These are phyloP conservation scores for Aureobasidium namibiae DNA, from an alignment of 2,329 filamentous ascomycete species.

Conservation along the genomic window DNA sequence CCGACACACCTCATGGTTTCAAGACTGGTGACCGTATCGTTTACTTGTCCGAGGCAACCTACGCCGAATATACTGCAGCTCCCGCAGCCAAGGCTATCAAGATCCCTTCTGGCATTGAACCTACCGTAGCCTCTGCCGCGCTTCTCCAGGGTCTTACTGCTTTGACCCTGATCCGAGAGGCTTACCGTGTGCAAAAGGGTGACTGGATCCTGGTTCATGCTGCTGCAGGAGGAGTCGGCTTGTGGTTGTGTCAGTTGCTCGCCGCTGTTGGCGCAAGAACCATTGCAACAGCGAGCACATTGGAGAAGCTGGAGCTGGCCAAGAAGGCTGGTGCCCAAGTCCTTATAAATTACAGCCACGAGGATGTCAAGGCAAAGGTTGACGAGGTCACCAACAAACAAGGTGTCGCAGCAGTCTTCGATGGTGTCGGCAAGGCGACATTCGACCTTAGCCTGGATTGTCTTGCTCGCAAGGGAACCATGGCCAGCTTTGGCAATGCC, in stretches of 20 bases:
- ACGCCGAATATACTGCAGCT: slow-evolving; percentile 52
- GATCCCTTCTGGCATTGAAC: slow-evolving; percentile 54
- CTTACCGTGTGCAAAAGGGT: slow-evolving; percentile 59
- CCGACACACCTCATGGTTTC: slow-evolving; percentile 44
- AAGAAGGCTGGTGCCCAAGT: slow-evolving; percentile 62
- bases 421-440: slow-evolving; percentile 77
- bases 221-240: slow-evolving; percentile 73
- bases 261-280: slow-evolving; percentile 63
- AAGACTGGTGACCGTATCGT: slow-evolving; percentile 62
- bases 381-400: slow-evolving; percentile 61
- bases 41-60: slow-evolving; percentile 51
- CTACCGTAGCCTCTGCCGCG: slow-evolving; percentile 57
- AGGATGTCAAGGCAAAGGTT: slow-evolving; percentile 52
- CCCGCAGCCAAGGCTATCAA: slow-evolving; percentile 48
- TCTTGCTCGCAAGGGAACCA: slow-evolving; percentile 66
- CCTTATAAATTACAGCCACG: slow-evolving; percentile 59
- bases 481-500: slow-evolving; percentile 76
- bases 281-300: slow-evolving; percentile 70
- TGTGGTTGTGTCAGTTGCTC: slow-evolving; percentile 68
- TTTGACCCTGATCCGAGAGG: slow-evolving; percentile 68
- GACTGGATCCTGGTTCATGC: slow-evolving; percentile 82
- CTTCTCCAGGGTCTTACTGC: slow-evolving; percentile 80
- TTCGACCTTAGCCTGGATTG: slow-evolving; percentile 71
- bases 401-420: slow-evolving; percentile 72
- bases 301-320: slow-evolving; percentile 64